Evolutionary conservation across 169 alveolate genomes (phyloP), one percentile per base, ranked within the genome.

Genomic region (Babesia ovis): DNA sequence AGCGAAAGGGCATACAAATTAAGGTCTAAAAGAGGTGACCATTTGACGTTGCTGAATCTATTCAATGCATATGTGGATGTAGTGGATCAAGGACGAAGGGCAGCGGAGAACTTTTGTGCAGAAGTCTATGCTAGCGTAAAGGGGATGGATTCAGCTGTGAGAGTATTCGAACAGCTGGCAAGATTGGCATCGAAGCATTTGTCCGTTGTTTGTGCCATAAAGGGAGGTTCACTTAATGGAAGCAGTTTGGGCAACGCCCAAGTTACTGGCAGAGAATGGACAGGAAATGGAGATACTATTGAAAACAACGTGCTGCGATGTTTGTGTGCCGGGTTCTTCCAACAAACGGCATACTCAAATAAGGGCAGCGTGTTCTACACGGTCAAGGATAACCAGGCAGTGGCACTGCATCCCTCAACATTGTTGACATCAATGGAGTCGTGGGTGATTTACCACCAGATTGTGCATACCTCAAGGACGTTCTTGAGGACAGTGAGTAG

Each of bases 351-450:
- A 1, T 94, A 89, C 77, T 62, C 91, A 59, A 90, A 94, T 55
- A 85, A 92, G 67, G 86, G 92, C 27, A 98, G 98, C 12, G 96
- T 91, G 64, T 97, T 95, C 89, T 79, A 93, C 76, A 97, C 99
- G 1, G 93, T 97, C 16, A 96, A 96, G 90, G 99, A 97, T 86
- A 84, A 90, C 64, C 97, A 98, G 85, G 92, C 91, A 31, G 99
- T 98, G 27, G 93, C 96, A n/a, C 83, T 97, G 39, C 99, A 98
- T 87, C 99, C 99, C 2, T 91, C 98, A 32, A 91, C 98, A 37
- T 94, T 95, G 22, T 81, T 98, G 59, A 95, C 93, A 58, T 93
- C 95, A 51, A 99, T 99, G 1, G 51, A 25, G 18, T 98, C 97
- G 64, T 96, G 98, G 98, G 98, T 95, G 20, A 31, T 96, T 25